Conservation (phyloP, 495 filamentous ascomycete genomes). For the Aspergillus funiculosus region DNA sequence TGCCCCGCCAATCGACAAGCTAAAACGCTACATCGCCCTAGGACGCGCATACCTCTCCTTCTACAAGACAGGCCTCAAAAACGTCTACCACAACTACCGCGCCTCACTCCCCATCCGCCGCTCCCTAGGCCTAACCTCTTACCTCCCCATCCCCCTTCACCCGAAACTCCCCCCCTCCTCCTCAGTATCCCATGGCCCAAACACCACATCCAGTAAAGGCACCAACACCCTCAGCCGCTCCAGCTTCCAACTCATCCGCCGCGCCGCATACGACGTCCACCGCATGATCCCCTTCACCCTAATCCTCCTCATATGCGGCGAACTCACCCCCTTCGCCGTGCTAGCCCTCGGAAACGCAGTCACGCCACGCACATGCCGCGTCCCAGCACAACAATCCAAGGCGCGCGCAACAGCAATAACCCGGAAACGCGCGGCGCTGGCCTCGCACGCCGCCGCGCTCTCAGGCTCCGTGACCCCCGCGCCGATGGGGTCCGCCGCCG, state of each 20-base stretch:
- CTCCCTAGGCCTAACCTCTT: slow-evolving; percentile 26
- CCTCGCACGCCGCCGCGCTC: slow-evolving; percentile 12
- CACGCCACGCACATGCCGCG: slow-evolving; percentile 73
- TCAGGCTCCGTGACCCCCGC: slow-evolving; percentile 14
- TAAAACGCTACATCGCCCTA: slow-evolving; percentile 33
- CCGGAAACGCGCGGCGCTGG: slow-evolving; percentile 30
- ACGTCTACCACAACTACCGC: slow-evolving; percentile 55
- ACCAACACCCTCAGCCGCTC: slow-evolving; percentile 40
- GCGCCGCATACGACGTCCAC: slow-evolving; percentile 60
- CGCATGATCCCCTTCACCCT: slow-evolving; percentile 72
- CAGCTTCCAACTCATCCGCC: slow-evolving; percentile 60
- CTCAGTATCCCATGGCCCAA: slow-evolving; percentile 2
- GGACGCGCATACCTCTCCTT: slow-evolving; percentile 56
- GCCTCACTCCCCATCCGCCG: slow-evolving; percentile 31
- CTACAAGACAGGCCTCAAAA: slow-evolving; percentile 79
- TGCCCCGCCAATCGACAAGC: slow-evolving; percentile 26
- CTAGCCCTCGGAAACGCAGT: slow-evolving; percentile 58
- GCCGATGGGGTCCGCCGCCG: slow-evolving; percentile 18
- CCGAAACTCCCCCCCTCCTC: slow-evolving; percentile 21
- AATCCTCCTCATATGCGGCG: slow-evolving; percentile 69
- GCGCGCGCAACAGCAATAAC: slow-evolving; percentile 42
- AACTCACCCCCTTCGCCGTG: slow-evolving; percentile 75
- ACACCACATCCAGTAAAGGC: slow-evolving; percentile 18
- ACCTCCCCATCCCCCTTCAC: slow-evolving; percentile 32
- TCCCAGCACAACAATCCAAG: slow-evolving; percentile 65